Base-by-base conservation (phyloP, 179 eudicot species). In the Amaranthus tricolor region DNA sequence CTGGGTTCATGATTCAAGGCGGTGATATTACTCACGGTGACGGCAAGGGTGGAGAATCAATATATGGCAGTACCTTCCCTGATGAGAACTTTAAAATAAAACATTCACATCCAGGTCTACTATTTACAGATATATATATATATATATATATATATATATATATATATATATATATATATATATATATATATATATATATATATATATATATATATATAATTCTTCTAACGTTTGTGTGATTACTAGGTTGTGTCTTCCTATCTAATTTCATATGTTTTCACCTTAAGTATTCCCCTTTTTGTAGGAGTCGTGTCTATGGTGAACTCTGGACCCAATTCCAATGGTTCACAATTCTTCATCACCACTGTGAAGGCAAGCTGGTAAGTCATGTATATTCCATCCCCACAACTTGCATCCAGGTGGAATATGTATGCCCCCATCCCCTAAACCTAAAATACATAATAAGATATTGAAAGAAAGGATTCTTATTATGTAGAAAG, bases 1-100 rank as follows among this genome's bases (percentile, higher is more conserved):
- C 99, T 0, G 99, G 99, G 72, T 95, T 95, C 84, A 93, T 95
- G 99, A 87, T 90, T 76, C 99, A 95, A 85, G 99, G 99, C 8
- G 99, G 99, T 69, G 99, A 95, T 84, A 95, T 86, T 72, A 85
- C 82, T 62, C 76, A 75, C 76, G 91, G 95, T 40, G 89, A 95
- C 71, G 99, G 99, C 20, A 93, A 78, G 86, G 96, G 99, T 67
- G 89, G 90, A 20, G 89, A 84, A 77, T 95, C 99, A 19, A 86
- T 93, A 62, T 90, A 88, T 76, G 93, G 97, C 64, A 90, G 88
- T 70, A 81, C 86, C 53, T 95, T 95, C 74, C 89, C 79, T 64
- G 99, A 95, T 76, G 99, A 95, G 83, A 92, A 83, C 82, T 90
- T 90, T 64, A 93, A 82, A 87, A 82, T 86, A 81, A 90, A 95